Evolutionary conservation across 1,139 yeast species (phyloP).

Genomic region (Zygosaccharomyces sapae): DNA sequence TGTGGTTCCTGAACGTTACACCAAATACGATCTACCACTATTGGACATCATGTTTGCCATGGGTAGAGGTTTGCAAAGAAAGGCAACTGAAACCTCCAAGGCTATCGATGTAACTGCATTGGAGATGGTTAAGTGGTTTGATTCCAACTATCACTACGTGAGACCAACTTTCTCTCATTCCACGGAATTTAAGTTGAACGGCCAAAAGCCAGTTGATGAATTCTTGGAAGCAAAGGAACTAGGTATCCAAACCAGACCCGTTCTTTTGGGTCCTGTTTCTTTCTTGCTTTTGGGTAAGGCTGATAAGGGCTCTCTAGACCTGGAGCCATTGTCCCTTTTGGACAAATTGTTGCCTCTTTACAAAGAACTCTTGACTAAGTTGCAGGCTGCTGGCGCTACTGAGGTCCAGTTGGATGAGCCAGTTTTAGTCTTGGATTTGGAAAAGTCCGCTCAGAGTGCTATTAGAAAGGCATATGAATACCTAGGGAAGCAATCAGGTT

Average conservation of each 20-base stretch:
- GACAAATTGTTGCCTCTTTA: conserved; percentile 89
- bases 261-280: conserved; percentile 92
- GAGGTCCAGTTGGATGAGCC: conserved; percentile 98
- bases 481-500: conserved; percentile 47
- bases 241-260: conserved; percentile 97
- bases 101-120: conserved; percentile 98
- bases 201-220: conserved; percentile 95
- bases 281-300: conserved; percentile 95
- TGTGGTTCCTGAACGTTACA: conserved; percentile 94
- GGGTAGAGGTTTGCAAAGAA: conserved; percentile 99
- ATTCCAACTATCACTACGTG: conserved; percentile 98
- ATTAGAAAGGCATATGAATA: conserved; percentile 73
- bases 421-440: conserved; percentile 88
- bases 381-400: conserved; percentile 91
- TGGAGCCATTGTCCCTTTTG: conserved; percentile 86
- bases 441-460: conserved; percentile 76
- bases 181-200: conserved; percentile 93
- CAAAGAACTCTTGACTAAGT: conserved; percentile 79
- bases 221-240: conserved; percentile 95
- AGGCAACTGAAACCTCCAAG: conserved; percentile 78
- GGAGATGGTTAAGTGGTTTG: conserved; percentile 99
- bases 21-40: conserved; percentile 83
- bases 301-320: conserved; percentile 93
- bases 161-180: conserved; percentile 98
- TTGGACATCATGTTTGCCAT: conserved; percentile 94